Base-by-base conservation (phyloP, 2,329 filamentous ascomycete genomes). In the Macrophomina phaseolina region DNA sequence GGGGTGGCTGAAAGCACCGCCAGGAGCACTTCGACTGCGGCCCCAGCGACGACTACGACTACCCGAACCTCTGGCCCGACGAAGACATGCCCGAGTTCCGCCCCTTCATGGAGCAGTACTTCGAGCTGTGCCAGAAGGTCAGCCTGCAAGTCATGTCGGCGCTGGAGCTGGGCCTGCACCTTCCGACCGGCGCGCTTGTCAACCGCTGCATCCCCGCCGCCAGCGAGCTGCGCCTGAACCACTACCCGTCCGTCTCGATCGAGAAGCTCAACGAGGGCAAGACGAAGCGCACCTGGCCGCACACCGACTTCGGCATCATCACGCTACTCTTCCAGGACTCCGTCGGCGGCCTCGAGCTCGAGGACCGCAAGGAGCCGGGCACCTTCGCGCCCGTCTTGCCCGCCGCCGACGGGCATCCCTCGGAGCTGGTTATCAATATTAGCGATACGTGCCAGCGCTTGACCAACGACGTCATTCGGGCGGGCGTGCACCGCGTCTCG, bases 311-410 rank as follows among this genome's bases (percentile, higher is more conserved):
- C 68, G 79, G 79, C 7, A 75, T 75, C 2, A 68, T 81, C 48
- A 82, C 80, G 4, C 68, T 81, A 12, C 72, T 82, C 1, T 81
- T 81, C 67, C 80, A 81, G 61, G 80, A 81, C 58, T 60, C 65
- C 1, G 77, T 78, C 28, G 80, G 79, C 11, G 80, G 80, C 1
- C 71, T 81, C 3, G 78, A 81, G 67, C 69, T 81, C 14, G 72
- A 77, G 67, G 77, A 69, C 76, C 76, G n/a, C 49, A 70, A 0
- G 23, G 64, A 3, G 68, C 68, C 2, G 77, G 74, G 0, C 66
- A 23, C 23, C 23, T 81, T 78, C 45, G 65, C 72, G 0, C 67
- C 70, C 2, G 79, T 72, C 1, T 67, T 69, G 6, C 74, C 77
- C 0, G 67, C 80, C 12, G 67, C 72, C 3, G 75, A 69, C 4